These are phyloP conservation scores for Tylopilus subfusipes DNA, from an alignment of 768 basidiomycete species.

Conservation along the genomic window DNA sequence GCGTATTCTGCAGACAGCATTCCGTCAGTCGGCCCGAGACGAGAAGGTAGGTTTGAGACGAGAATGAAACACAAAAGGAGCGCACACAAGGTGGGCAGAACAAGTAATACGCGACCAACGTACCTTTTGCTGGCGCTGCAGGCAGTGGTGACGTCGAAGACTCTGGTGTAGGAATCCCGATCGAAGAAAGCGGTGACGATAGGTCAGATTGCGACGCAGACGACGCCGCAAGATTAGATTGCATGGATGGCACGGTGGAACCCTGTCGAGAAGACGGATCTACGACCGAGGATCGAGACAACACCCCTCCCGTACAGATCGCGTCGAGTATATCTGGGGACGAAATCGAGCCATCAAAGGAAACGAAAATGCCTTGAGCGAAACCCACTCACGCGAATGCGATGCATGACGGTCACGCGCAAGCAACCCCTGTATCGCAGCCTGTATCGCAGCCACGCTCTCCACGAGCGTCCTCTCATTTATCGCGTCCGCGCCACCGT, in stretches of 20 bases:
- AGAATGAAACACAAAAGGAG: not conserved
- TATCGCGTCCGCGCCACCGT: no score
- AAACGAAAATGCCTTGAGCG: not conserved
- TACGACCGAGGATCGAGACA: not conserved
- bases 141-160: not conserved
- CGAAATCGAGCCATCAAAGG: not conserved
- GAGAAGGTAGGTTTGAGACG: no score
- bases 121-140: slow-evolving; percentile 3
- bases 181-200: not conserved
- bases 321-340: no score
- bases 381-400: slow-evolving; percentile 7
- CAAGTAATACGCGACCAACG: not conserved
- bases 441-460: slow-evolving; percentile 19
- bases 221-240: not conserved
- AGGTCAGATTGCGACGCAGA: not conserved
- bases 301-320: no score
- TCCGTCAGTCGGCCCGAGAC: not conserved
- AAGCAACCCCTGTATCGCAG: slow-evolving; percentile 20
- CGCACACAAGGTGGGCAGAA: not conserved
- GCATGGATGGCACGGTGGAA: no score
- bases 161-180: not conserved
- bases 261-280: not conserved
- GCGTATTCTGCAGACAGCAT: slow-evolving; percentile 8
- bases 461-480: slow-evolving; percentile 5
- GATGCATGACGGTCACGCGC: slow-evolving; percentile 2